These are phyloP conservation scores for Ceratobasidium sp. DNA, from an alignment of 1,284 basidiomycete genomes.

Conservation along the genomic window DNA sequence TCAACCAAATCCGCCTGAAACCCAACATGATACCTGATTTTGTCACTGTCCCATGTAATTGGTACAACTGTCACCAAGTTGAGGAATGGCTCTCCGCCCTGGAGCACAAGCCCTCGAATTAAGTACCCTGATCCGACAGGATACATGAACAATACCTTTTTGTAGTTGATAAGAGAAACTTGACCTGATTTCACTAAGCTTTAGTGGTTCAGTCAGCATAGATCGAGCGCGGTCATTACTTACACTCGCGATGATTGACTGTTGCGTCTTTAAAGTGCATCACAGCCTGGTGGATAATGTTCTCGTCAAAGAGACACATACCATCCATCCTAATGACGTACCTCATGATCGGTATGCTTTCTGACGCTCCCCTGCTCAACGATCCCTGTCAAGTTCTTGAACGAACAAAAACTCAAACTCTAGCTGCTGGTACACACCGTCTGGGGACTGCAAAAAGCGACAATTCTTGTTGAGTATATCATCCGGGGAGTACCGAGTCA, in stretches of 20 bases:
- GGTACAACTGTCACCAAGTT: constrained; percentile 34
- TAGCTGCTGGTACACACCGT: neutral
- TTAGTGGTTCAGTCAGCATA: neutral
- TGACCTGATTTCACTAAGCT: constrained; percentile 8
- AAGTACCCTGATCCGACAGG: neutral
- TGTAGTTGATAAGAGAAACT: constrained; percentile 32
- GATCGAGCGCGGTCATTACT: neutral
- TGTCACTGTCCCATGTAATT: constrained; percentile 28
- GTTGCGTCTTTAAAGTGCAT: constrained; percentile 28
- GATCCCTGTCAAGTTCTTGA: neutral
- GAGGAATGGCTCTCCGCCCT: constrained; percentile 30
- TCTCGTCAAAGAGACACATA: neutral
- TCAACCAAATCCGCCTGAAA: constrained; percentile 36
- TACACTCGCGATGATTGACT: constrained; percentile 21
- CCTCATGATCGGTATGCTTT: constrained; percentile 28
- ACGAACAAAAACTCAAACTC: neutral
- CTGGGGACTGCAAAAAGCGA: constrained; percentile 24
- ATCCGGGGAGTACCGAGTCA: constrained; percentile 17
- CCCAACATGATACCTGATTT: constrained; percentile 27
- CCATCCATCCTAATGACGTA: neutral
- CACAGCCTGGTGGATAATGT: constrained; percentile 10
- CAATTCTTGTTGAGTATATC: constrained; percentile 30
- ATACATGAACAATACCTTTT: constrained; percentile 7
- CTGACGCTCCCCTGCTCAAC: constrained; percentile 15
- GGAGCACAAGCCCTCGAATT: neutral